These are phyloP conservation scores for Dissophora ornata DNA, from an alignment of 192 early-diverging fungal species.

Conservation along the genomic window DNA sequence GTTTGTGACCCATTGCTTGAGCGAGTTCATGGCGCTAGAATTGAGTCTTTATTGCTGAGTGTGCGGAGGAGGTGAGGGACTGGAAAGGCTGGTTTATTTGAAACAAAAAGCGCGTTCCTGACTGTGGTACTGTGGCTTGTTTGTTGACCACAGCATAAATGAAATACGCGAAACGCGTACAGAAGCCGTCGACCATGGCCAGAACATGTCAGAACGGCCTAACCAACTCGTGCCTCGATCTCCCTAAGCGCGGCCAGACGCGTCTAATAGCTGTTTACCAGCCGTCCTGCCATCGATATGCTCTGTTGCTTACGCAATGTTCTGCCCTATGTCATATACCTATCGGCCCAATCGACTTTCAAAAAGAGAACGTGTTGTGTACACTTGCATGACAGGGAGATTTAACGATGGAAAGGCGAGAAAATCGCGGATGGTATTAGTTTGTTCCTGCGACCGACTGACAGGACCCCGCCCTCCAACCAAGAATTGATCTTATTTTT, in stretches of 20 bases:
- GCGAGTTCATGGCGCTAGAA: conserved; percentile 27
- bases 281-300: not conserved
- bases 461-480: no score
- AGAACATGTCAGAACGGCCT: not conserved
- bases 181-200: no score
- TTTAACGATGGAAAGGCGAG: conserved; percentile 1
- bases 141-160: conserved; percentile 5
- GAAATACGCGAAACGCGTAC: not conserved
- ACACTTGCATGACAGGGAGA: no score
- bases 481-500: no score
- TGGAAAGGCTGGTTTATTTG: not conserved
- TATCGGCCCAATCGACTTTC: no score
- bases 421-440: not conserved
- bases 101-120: not conserved
- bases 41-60: not conserved
- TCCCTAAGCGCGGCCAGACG: no score
- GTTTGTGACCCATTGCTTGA: conserved; percentile 48
- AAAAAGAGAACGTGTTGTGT: no score
- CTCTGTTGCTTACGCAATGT: not conserved
- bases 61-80: not conserved
- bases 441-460: no score
- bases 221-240: no score
- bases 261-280: not conserved
- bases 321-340: no score
- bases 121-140: conserved; percentile 2